Evolutionary conservation across 495 filamentous ascomycete species (phyloP).

Genomic region (Niebla homalea): DNA sequence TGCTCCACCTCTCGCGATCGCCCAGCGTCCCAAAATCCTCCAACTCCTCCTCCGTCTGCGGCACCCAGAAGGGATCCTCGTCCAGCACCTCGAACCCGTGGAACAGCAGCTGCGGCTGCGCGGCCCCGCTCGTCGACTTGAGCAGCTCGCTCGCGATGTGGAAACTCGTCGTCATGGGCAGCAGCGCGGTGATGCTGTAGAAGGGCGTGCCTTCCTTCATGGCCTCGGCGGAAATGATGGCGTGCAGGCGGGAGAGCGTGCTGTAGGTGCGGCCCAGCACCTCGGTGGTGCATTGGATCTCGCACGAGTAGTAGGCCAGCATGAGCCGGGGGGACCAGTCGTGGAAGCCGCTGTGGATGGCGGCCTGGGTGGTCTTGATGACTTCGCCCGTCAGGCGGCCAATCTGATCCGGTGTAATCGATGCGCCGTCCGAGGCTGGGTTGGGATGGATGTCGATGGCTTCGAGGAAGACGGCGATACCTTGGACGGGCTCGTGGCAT

Average conservation of each 20-base stretch:
- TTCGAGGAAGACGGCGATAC: conserved; percentile 84
- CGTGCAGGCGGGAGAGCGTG: conserved; percentile 80
- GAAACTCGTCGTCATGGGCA: conserved; percentile 90
- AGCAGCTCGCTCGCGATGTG: conserved; percentile 93
- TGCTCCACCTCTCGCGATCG: conserved; percentile 89
- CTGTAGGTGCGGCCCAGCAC: conserved; percentile 91
- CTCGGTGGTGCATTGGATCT: conserved; percentile 92
- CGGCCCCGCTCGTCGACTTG: conserved; percentile 81
- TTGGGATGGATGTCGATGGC: conserved; percentile 43
- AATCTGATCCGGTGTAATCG: conserved; percentile 44
- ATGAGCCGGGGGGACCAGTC: conserved; percentile 91
- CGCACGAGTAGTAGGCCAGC: conserved; percentile 96
- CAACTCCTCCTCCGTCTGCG: conserved; percentile 88
- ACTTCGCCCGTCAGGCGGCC: conserved; percentile 80
- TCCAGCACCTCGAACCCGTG: conserved; percentile 77
- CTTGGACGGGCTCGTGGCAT: conserved; percentile 88
- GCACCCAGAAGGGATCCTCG: conserved; percentile 96
- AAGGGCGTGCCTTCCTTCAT: conserved; percentile 94
- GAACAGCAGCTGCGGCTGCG: conserved; percentile 86
- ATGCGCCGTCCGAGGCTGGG: conserved; percentile 31
- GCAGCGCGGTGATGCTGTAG: conserved; percentile 75
- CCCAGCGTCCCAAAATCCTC: conserved; percentile 92
- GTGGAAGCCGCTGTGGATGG: conserved; percentile 77
- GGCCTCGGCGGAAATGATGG: conserved; percentile 74
- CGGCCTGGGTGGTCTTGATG: conserved; percentile 71